A percentile compares a stretch with the other conserved stretches of the same genome.
phyloP scores from a whole-genome alignment of 768 basidiomycete species.

The Leucosporidium yakuticum region DNA sequence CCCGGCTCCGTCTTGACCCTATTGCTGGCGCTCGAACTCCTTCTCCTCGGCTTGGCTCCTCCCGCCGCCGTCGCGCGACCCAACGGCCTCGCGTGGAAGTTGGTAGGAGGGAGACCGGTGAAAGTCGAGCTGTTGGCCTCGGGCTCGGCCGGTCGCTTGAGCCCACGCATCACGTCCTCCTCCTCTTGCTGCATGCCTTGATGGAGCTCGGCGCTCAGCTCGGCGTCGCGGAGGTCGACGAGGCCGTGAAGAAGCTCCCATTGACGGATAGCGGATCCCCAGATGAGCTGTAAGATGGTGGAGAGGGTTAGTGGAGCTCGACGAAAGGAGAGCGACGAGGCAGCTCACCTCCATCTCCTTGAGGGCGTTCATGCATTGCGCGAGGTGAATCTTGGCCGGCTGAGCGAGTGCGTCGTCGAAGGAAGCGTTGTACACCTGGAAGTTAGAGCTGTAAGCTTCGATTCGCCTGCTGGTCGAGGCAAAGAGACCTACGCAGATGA shows the following conservation, averaged over 20 bases:
- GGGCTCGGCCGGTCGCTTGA: conserved; percentile 17
- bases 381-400: conserved; percentile 32
- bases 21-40: conserved; percentile 1
- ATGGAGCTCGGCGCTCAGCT: conserved; percentile 20
- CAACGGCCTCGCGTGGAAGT: conserved; percentile 21
- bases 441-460: background rate
- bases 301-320: background rate
- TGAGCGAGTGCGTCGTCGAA: conserved; percentile 33
- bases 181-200: conserved; percentile 8
- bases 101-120: conserved; percentile 9
- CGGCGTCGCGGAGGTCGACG: conserved; percentile 33
- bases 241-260: conserved; percentile 33
- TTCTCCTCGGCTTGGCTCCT: background rate
- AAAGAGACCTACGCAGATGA: conserved; percentile 35
- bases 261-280: conserved; percentile 26
- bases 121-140: background rate
- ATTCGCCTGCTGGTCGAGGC: background rate
- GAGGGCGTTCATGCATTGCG: conserved; percentile 35
- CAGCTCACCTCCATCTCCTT: conserved; percentile 35
- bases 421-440: conserved; percentile 35
- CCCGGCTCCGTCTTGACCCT: conserved; percentile 6
- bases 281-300: conserved; percentile 5
- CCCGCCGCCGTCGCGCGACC: background rate
- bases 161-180: conserved; percentile 12
- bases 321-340: background rate